phyloP scores from a whole-genome alignment of 257 asterid species.

The Nicotiana obtusifolia region DNA sequence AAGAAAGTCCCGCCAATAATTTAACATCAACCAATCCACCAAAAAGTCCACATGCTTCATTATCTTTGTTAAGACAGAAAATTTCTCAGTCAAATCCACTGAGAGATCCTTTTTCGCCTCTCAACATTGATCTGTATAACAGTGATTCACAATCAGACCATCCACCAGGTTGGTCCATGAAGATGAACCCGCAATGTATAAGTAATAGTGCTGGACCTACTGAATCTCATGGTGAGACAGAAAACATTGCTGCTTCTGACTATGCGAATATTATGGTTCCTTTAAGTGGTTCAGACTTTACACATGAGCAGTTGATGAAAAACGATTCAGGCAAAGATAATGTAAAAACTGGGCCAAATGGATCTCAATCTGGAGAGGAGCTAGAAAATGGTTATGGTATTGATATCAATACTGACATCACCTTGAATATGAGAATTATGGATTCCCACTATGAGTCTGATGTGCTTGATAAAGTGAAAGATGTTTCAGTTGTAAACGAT shows the following conservation, averaged over 20 bases:
- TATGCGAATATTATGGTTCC: neutral
- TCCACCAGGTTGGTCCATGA: slow-evolving; percentile 27
- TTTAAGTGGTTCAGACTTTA: slow-evolving; percentile 1
- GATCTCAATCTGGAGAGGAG: neutral
- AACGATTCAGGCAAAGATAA: slow-evolving; percentile 3
- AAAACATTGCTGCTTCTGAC: neutral
- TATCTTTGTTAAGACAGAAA: slow-evolving; percentile 42
- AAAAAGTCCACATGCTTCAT: slow-evolving; percentile 51
- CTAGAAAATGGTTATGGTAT: neutral
- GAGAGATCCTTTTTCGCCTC: slow-evolving; percentile 60
- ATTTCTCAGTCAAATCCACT: slow-evolving; percentile 41
- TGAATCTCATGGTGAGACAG: slow-evolving; percentile 19
- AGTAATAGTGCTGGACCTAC: slow-evolving; percentile 20
- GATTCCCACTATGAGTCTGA: neutral
- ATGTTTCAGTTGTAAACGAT: neutral
- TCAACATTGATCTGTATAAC: slow-evolving; percentile 26
- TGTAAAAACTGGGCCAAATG: slow-evolving; percentile 2
- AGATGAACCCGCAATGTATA: slow-evolving; percentile 26
- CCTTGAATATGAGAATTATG: slow-evolving; percentile 6
- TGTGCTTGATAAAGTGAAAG: slow-evolving; percentile 3
- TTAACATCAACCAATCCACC: slow-evolving; percentile 65
- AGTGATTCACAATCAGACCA: slow-evolving; percentile 15
- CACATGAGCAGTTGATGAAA: neutral
- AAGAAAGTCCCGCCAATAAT: slow-evolving; percentile 20
- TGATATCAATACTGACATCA: neutral